Conservation (phyloP, 139 green algal genomes). For the Coelastrella sp. region DNA sequence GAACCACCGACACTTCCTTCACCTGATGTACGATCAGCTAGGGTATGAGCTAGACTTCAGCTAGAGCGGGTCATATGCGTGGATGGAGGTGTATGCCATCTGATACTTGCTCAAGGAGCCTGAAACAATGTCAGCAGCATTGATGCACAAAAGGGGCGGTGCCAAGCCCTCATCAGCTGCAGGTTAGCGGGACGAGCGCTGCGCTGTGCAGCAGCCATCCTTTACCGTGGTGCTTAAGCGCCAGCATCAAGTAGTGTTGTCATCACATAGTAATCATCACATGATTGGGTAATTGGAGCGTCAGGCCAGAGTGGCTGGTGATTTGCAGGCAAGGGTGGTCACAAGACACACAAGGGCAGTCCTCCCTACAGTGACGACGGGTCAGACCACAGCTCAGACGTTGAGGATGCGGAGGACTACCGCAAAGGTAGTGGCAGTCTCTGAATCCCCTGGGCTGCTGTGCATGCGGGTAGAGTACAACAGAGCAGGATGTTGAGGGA, state of each 20-base stretch:
- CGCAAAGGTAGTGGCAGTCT: slow-evolving; percentile 26
- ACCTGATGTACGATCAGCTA: too few relatives aligned
- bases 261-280: too few relatives aligned
- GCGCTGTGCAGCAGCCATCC: neutral
- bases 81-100: too few relatives aligned
- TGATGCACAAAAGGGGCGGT: neutral
- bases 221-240: too few relatives aligned
- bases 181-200: neutral
- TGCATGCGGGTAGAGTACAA: neutral
- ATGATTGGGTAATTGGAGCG: too few relatives aligned
- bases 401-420: slow-evolving; percentile 51
- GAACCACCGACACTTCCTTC: too few relatives aligned
- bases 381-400: slow-evolving; percentile 23
- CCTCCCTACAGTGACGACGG: slow-evolving; percentile 14
- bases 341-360: slow-evolving; percentile 9
- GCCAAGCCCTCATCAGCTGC: neutral
- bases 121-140: neutral
- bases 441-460: neutral
- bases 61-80: too few relatives aligned
- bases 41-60: too few relatives aligned
- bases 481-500: too few relatives aligned
- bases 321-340: neutral
- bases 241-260: too few relatives aligned
- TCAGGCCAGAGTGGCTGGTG: neutral
- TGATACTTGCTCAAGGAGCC: neutral